Evolutionary conservation across 2,329 filamentous ascomycete genomes (phyloP), one percentile per base, ranked within the genome.

Genomic region (Cladorrhinum sp.): DNA sequence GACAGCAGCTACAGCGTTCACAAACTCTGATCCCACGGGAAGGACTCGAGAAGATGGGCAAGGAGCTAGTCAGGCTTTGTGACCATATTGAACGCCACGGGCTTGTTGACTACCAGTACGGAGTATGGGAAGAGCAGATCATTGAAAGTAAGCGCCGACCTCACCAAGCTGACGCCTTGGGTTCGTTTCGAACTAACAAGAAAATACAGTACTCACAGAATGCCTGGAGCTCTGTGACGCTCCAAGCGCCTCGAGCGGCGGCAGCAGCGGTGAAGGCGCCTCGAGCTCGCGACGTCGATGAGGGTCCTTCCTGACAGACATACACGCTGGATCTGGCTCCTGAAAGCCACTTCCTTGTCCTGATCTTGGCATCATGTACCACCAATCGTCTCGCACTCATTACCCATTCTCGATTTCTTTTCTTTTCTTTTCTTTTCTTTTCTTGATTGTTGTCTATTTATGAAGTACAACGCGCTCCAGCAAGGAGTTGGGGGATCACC

Each of bases 31-130:
- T 98, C 68, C 83, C 84, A 30, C 80, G 84, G 65, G 87, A 89
- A 2, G 83, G 80, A 23, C 80, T 98, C 54, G 86, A 90, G 69
- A 87, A 86, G 67, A 88, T 98, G 84, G 92, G 91, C 12, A 88
- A 89, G 58, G 89, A 96, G 69, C 76, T 99, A 28, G 83, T 96
- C 59, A 84, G 87, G 55, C 80, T 96, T 55, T 96, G 93, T 72
- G 92, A 98, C 72, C 85, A 85, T 55, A 84, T 98, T 64, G 94
- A 98, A 74, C 88, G 89, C 67, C 88, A 96, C 72, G 95, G 95
- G n/a, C 79, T 99, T 53, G 92, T 99, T 10, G 95, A 99, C 76
- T 99, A 98, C 73, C 90, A 98, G 71, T 96, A 96, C 78, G 95
- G 95, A 8, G 91, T 98, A 24, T 96, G 92, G 85, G 95, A 98